These are phyloP conservation scores for Neurospora sublineolata DNA, from an alignment of 495 filamentous ascomycete species.

Conservation along the genomic window DNA sequence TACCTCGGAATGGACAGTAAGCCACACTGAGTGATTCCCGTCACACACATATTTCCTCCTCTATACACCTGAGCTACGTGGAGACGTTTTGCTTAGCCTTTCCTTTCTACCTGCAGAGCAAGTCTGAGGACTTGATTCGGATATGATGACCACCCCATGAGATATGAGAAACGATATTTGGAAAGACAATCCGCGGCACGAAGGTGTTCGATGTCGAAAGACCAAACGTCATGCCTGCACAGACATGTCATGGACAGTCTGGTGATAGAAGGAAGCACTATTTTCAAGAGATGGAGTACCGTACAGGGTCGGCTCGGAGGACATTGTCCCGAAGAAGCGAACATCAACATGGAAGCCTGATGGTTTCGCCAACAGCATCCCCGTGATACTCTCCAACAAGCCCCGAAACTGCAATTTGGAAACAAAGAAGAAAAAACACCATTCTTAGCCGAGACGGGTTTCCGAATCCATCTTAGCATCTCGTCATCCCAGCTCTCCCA, in stretches of 20 bases:
- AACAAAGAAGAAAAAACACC: neutral
- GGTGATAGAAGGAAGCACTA: neutral
- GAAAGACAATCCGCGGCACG: too few species aligned
- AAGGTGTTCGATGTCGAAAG: too few species aligned
- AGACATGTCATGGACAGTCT: neutral
- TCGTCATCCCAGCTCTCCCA: constrained; percentile 44
- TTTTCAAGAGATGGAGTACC: neutral
- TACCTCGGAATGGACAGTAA: constrained; percentile 46
- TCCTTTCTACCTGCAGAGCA: constrained; percentile 10
- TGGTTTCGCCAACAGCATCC: neutral
- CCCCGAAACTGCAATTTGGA: neutral
- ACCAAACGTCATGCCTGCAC: too few species aligned
- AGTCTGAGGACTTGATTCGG: neutral
- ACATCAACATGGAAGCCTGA: neutral
- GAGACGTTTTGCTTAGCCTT: neutral
- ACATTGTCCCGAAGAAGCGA: too few species aligned
- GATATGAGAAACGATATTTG: neutral
- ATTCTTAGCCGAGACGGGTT: neutral
- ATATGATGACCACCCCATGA: neutral
- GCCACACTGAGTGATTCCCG: neutral
- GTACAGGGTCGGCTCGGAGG: neutral
- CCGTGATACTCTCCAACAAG: neutral
- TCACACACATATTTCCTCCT: neutral
- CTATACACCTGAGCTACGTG: too few species aligned
- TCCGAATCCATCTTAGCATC: constrained; percentile 54